Evolutionary conservation across 352 stramenopile species (phyloP), one percentile per base, ranked within the genome.

Genomic region (Phytophthora citricola): DNA sequence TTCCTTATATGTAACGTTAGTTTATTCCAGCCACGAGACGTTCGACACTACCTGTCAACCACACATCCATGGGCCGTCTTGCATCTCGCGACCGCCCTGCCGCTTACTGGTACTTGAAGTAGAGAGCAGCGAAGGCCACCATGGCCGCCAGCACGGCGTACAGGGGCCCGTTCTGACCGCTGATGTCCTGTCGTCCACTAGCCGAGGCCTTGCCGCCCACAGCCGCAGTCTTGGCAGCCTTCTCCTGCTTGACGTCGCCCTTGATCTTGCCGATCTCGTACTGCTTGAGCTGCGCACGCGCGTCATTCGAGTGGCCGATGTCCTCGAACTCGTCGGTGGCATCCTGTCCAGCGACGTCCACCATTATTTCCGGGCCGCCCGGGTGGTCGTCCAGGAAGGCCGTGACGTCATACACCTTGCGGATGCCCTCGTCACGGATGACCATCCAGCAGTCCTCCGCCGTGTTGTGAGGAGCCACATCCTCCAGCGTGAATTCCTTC

Each of bases 321-420:
- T 99, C 97, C 71, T 99, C 83, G 68, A 98, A 98, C 60, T 96
- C 93, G 51, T 94, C 92, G 3, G 90, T 97, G 17, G 90, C 93
- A 76, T 99, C 94, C 70, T 94, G 80, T 46, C 95, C 96, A 24
- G 92, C 93, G 60, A 98, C 82, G 65, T 98, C 97, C 50, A 99
- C 77, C 72, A 99, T 93, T 59, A 99, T 97, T 83, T 99, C 97
- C 8, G 97, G 92, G 52, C 98, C 98, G 73, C 98, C 98, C n/a
- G 98, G 98, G 81, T 99, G 98, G 76, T 99, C 96, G 69, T 99
- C 96, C 51, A 99, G 83, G 83, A 99, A 99, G 52, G 89, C 87
- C 20, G 96, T 98, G 34, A 99, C 94, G 75, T 99, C 95, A 77
- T 99, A 99, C 22, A 99, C 97, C 78, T 98, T 97, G 66, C 79